Conservation (phyloP, 768 basidiomycete genomes). For the Suillus subluteus region DNA sequence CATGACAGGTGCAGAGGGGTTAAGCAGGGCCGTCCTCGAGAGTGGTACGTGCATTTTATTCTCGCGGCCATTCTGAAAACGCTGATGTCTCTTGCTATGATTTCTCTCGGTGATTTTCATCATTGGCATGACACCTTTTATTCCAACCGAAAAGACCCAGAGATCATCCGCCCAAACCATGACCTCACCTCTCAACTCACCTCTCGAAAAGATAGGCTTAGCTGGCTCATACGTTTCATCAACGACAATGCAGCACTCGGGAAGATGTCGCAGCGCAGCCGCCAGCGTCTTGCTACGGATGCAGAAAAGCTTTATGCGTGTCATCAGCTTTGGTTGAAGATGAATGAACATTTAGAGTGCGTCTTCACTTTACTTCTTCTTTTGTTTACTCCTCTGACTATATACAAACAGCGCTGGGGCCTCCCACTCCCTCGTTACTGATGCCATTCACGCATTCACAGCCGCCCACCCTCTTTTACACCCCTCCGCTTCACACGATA, state of each 20-base stretch:
- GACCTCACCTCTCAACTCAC: constrained; percentile 81
- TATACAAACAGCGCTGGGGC: constrained; percentile 49
- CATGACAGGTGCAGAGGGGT: constrained; percentile 79
- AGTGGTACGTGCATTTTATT: constrained; percentile 54
- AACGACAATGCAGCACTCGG: constrained; percentile 81
- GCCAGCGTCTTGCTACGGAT: constrained; percentile 76
- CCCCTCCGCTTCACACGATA: constrained; percentile 54
- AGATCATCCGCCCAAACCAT: constrained; percentile 73
- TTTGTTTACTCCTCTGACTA: constrained; percentile 6
- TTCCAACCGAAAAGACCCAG: constrained; percentile 46
- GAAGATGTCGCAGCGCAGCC: constrained; percentile 83
- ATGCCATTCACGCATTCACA: constrained; percentile 74
- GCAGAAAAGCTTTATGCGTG: constrained; percentile 87
- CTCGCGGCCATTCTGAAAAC: neutral
- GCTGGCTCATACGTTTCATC: constrained; percentile 88
- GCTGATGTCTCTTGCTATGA: neutral
- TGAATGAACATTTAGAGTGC: constrained; percentile 70
- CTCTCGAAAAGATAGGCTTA: constrained; percentile 73
- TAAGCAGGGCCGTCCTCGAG: constrained; percentile 68
- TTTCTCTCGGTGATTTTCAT: neutral
- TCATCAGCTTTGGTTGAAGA: constrained; percentile 78
- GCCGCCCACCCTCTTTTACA: constrained; percentile 30
- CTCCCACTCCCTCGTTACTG: constrained; percentile 66
- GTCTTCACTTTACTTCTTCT: constrained; percentile 23
- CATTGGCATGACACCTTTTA: neutral